Evolutionary conservation across 2,329 filamentous ascomycete species (phyloP).

Genomic region (Colletotrichum chlorophyti): DNA sequence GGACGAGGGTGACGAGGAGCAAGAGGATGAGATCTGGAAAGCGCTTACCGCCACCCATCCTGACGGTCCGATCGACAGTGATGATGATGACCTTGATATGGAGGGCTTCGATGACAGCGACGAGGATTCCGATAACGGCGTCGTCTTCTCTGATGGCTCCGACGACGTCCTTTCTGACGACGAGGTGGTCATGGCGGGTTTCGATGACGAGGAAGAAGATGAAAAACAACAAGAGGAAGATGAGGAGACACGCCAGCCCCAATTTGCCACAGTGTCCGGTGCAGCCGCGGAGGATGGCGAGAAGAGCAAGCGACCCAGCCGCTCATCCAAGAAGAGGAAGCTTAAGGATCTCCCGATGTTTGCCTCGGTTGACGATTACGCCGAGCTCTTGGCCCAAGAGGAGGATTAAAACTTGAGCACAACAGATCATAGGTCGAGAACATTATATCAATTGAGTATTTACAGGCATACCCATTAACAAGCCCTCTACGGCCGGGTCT

Average conservation of each 20-base stretch:
- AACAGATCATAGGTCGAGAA: no score
- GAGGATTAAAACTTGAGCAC: no score
- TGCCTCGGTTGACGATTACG: slow-evolving; percentile 93
- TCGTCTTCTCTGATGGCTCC: slow-evolving; percentile 38
- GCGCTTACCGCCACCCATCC: slow-evolving; percentile 83
- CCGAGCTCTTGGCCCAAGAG: slow-evolving; percentile 79
- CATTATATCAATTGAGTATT: not conserved
- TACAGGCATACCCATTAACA: no score
- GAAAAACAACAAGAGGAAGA: slow-evolving; percentile 64
- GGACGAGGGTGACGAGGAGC: slow-evolving; percentile 58
- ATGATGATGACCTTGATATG: slow-evolving; percentile 59
- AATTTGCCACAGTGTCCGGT: not conserved
- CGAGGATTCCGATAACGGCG: slow-evolving; percentile 30
- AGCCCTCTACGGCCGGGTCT: not conserved
- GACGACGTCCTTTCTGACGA: slow-evolving; percentile 56
- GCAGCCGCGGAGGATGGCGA: slow-evolving; percentile 38
- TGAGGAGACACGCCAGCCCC: slow-evolving; percentile 40
- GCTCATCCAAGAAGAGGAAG: slow-evolving; percentile 79
- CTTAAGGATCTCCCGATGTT: slow-evolving; percentile 91
- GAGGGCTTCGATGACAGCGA: slow-evolving; percentile 53
- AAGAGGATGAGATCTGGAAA: slow-evolving; percentile 89
- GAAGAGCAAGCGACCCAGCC: slow-evolving; percentile 47
- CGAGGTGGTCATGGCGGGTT: slow-evolving; percentile 42
- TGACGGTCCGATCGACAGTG: slow-evolving; percentile 74
- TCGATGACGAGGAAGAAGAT: slow-evolving; percentile 46